These are phyloP conservation scores for Aureoboletus auriporus DNA, from an alignment of 768 basidiomycete species.

Conservation along the genomic window DNA sequence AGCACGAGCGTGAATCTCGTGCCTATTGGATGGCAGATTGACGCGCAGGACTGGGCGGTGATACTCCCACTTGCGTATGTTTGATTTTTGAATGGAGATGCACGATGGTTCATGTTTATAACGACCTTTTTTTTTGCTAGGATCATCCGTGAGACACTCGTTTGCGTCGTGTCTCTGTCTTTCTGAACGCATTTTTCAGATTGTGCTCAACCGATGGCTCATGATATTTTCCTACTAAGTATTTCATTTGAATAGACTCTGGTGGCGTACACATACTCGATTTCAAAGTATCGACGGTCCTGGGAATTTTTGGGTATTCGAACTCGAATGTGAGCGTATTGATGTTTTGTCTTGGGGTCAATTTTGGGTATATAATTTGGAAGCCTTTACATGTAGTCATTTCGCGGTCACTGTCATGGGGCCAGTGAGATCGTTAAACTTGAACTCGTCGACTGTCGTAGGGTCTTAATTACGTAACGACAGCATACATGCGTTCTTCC, in stretches of 20 bases:
- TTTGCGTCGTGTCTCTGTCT: slow-evolving; percentile 25
- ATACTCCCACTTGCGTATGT: slow-evolving; percentile 64
- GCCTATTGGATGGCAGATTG: slow-evolving; percentile 67
- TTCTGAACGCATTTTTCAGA: slow-evolving; percentile 31
- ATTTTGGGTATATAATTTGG: too few relatives aligned
- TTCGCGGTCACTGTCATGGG: too few relatives aligned
- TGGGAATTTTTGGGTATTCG: too few relatives aligned
- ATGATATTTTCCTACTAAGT: slow-evolving; percentile 70
- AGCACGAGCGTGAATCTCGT: slow-evolving; percentile 39
- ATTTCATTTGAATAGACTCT: too few relatives aligned
- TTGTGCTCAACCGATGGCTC: slow-evolving; percentile 85
- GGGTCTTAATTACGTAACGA: slow-evolving; percentile 2
- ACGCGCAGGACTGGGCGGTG: slow-evolving; percentile 60
- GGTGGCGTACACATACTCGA: too few relatives aligned
- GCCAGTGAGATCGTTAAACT: too few relatives aligned
- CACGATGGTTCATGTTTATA: not conserved
- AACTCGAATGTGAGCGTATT: too few relatives aligned
- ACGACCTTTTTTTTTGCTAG: not conserved
- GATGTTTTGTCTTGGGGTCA: too few relatives aligned
- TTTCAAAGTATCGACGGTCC: too few relatives aligned
- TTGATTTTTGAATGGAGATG: not conserved
- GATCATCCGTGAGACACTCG: slow-evolving; percentile 49
- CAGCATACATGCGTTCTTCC: slow-evolving; percentile 12
- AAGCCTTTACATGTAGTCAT: too few relatives aligned
- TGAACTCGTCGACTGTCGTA: too few relatives aligned